Conservation (phyloP, 2,329 filamentous ascomycete species). For the Bisporella sp. region DNA sequence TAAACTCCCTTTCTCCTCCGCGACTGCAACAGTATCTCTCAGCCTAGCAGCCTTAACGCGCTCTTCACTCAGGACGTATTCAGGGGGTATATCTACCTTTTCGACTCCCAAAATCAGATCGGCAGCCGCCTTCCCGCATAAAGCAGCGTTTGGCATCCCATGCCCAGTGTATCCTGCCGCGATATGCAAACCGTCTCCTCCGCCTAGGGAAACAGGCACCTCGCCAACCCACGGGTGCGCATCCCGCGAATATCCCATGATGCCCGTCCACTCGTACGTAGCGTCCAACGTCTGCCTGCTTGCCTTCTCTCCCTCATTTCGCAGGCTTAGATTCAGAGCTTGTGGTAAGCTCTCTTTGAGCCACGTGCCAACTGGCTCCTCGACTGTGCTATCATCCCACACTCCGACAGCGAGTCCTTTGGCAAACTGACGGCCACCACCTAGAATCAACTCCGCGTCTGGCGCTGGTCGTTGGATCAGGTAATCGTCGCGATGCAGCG, state of each 20-base stretch:
- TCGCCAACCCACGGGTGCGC: slow-evolving; percentile 62
- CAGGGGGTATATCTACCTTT: slow-evolving; percentile 37
- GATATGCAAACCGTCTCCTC: too few species aligned
- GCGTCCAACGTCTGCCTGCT: slow-evolving; percentile 35
- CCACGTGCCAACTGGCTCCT: slow-evolving; percentile 34
- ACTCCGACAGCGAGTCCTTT: slow-evolving; percentile 46
- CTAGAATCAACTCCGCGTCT: slow-evolving; percentile 58
- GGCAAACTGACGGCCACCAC: slow-evolving; percentile 58
- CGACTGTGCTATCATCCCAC: slow-evolving; percentile 51
- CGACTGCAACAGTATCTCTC: slow-evolving; percentile 19
- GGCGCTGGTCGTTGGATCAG: slow-evolving; percentile 56
- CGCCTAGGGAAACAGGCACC: slow-evolving; percentile 39
- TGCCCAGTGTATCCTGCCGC: slow-evolving; percentile 54
- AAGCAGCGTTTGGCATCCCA: slow-evolving; percentile 68
- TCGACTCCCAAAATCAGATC: slow-evolving; percentile 46
- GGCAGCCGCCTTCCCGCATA: slow-evolving; percentile 58
- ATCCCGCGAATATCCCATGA: slow-evolving; percentile 71
- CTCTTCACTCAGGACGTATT: slow-evolving; percentile 26
- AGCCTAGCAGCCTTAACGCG: slow-evolving; percentile 18
- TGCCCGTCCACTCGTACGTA: slow-evolving; percentile 61
- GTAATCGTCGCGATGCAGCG: slow-evolving; percentile 57
- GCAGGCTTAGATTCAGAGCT: slow-evolving; percentile 24
- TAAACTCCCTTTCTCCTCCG: slow-evolving; percentile 14
- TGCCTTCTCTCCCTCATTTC: slow-evolving; percentile 9
- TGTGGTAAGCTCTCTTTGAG: slow-evolving; percentile 19